phyloP scores from a whole-genome alignment of 1,284 basidiomycete species.

The Schizopora paradoxa region DNA sequence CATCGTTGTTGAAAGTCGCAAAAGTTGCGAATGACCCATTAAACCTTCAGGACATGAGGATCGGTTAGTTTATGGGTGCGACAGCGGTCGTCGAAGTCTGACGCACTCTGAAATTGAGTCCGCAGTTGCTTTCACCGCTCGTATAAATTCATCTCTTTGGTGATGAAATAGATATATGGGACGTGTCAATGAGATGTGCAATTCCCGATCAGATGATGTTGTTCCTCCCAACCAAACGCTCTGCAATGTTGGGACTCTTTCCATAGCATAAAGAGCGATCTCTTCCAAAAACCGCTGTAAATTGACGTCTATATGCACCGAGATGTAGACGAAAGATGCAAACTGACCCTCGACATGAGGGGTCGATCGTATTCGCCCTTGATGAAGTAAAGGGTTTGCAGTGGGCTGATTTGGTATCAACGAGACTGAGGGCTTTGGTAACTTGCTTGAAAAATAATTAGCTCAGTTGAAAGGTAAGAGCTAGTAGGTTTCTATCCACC shows the following conservation, averaged over 20 bases:
- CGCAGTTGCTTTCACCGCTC: constrained; percentile 47
- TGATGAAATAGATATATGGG: constrained; percentile 73
- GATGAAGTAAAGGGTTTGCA: constrained; percentile 68
- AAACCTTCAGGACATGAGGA: constrained; percentile 44
- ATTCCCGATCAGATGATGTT: constrained; percentile 30
- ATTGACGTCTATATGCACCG: constrained; percentile 40
- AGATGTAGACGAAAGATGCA: constrained; percentile 69
- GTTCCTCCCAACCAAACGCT: constrained; percentile 10
- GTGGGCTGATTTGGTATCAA: constrained; percentile 41
- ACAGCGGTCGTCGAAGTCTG: background rate
- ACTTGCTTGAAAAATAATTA: constrained; percentile 41
- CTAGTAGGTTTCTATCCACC: too few species aligned
- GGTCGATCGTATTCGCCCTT: constrained; percentile 66
- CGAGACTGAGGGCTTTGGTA: constrained; percentile 51
- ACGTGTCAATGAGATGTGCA: constrained; percentile 72
- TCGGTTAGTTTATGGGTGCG: background rate
- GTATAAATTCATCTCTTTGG: constrained; percentile 65
- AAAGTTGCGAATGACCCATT: constrained; percentile 64
- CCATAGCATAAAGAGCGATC: constrained; percentile 40
- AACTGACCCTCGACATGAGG: constrained; percentile 81
- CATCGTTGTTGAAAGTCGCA: constrained; percentile 70
- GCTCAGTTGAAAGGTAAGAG: too few species aligned
- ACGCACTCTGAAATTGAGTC: constrained; percentile 45
- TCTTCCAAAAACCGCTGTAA: constrained; percentile 46
- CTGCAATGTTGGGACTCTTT: constrained; percentile 43